Percentiles rank a stretch among this genome's conserved stretches.
Conservation (phyloP, 2,329 filamentous ascomycete genomes). For the Plenodomus lindquistii region DNA sequence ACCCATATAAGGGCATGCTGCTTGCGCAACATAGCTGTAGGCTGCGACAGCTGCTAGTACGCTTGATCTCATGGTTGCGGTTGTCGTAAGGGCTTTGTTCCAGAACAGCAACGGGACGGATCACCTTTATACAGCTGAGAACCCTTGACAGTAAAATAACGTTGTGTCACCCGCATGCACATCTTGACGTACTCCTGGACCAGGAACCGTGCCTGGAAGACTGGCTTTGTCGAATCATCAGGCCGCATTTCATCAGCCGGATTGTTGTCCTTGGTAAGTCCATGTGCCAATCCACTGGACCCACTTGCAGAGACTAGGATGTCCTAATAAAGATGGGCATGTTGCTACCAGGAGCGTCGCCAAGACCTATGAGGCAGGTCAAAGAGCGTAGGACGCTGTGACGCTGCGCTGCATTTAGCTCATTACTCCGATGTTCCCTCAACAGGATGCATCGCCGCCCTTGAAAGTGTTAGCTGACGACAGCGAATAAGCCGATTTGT, state of each 20-base stretch:
- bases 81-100: neutral
- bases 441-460: neutral
- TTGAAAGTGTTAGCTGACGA: neutral
- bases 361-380: conserved; percentile 11
- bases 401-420: conserved; percentile 5
- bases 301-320: conserved; percentile 3
- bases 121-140: conserved; percentile 16
- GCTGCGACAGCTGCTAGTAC: conserved; percentile 32
- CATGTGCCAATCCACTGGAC: conserved; percentile 3
- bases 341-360: conserved; percentile 14
- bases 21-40: conserved; percentile 23
- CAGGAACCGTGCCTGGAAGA: neutral
- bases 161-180: neutral
- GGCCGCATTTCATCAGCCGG: conserved; percentile 6
- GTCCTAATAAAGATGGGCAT: conserved; percentile 1
- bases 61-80: conserved; percentile 29
- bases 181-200: conserved; percentile 1
- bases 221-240: conserved; percentile 2
- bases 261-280: neutral
- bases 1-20: conserved; percentile 45
- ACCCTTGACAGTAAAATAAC: neutral
- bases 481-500: neutral
- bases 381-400: conserved; percentile 5
- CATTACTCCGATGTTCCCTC: conserved; percentile 1
- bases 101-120: neutral